Evolutionary conservation across 2,329 filamentous ascomycete species (phyloP).

Genomic region (Lithohypha guttulata): DNA sequence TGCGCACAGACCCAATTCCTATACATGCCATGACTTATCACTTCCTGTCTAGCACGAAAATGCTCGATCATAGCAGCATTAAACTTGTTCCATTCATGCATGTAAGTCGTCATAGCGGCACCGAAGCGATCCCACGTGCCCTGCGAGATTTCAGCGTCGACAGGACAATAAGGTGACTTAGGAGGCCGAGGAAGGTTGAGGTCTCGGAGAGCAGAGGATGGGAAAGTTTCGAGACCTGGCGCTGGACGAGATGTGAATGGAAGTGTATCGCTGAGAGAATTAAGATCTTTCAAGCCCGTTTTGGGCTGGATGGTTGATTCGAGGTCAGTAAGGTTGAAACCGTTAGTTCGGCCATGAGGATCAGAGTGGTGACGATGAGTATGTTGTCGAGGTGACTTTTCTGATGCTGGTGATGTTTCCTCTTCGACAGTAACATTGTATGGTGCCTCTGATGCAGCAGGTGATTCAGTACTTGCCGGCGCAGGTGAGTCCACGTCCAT

Average conservation of each 20-base stretch:
- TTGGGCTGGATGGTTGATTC: slow-evolving; percentile 35
- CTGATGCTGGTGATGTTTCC: slow-evolving; percentile 1
- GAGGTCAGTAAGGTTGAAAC: slow-evolving; percentile 41
- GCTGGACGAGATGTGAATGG: slow-evolving; percentile 49
- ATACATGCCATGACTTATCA: slow-evolving; percentile 34
- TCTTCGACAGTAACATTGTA: slow-evolving; percentile 8
- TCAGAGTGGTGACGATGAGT: background rate
- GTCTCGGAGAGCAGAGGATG: slow-evolving; percentile 19
- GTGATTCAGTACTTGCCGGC: background rate
- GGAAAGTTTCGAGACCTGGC: slow-evolving; percentile 25
- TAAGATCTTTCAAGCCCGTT: slow-evolving; percentile 42
- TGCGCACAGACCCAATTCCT: slow-evolving; percentile 42
- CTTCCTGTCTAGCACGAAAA: slow-evolving; percentile 43
- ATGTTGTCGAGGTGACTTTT: background rate
- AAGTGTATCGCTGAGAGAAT: slow-evolving; percentile 43
- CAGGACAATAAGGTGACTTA: slow-evolving; percentile 35
- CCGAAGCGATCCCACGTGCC: slow-evolving; percentile 43
- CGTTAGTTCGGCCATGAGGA: slow-evolving; percentile 8
- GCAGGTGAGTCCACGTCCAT: slow-evolving; percentile 9
- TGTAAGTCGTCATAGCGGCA: slow-evolving; percentile 43
- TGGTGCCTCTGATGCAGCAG: background rate
- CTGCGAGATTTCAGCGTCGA: slow-evolving; percentile 31
- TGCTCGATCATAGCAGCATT: slow-evolving; percentile 45
- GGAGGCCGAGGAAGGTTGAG: slow-evolving; percentile 44
- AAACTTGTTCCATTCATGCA: slow-evolving; percentile 46